Evolutionary conservation across 2,329 filamentous ascomycete species (phyloP).

Genomic region (Davidsoniella australis): DNA sequence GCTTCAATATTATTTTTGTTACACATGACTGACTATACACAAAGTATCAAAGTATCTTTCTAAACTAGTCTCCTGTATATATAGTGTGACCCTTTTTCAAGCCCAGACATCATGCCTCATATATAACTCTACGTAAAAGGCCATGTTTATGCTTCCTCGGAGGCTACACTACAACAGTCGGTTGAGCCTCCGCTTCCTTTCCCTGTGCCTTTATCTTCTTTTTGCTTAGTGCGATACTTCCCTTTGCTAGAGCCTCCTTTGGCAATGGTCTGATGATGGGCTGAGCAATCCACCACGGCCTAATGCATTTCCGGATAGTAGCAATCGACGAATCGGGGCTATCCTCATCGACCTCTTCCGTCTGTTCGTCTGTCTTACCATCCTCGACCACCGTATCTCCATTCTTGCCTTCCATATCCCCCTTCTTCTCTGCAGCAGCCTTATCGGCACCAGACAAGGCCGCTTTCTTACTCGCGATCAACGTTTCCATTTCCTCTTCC

Average conservation of each 20-base stretch:
- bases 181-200: slow-evolving; percentile 13
- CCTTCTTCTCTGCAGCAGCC: slow-evolving; percentile 14
- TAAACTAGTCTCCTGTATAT: no score
- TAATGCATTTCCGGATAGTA: slow-evolving; percentile 54
- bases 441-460: slow-evolving; percentile 9
- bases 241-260: slow-evolving; percentile 70
- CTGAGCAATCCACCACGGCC: slow-evolving; percentile 84
- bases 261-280: slow-evolving; percentile 74
- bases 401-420: background rate
- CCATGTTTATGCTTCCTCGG: no score
- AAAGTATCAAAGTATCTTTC: no score
- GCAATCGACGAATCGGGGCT: slow-evolving; percentile 31
- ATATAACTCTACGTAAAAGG: no score
- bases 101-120: no score
- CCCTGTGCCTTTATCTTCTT: slow-evolving; percentile 37
- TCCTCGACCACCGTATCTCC: slow-evolving; percentile 1
- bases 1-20: no score
- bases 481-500: slow-evolving; percentile 22
- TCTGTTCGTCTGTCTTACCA: slow-evolving; percentile 15
- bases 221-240: slow-evolving; percentile 57
- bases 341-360: slow-evolving; percentile 28
- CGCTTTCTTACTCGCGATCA: slow-evolving; percentile 11
- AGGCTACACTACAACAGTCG: no score
- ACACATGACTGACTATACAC: no score
- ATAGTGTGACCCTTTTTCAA: no score